A percentile compares a stretch with the other conserved stretches of the same genome.
phyloP scores from a whole-genome alignment of 495 filamentous ascomycete genomes.

The Glonium stellatum region DNA sequence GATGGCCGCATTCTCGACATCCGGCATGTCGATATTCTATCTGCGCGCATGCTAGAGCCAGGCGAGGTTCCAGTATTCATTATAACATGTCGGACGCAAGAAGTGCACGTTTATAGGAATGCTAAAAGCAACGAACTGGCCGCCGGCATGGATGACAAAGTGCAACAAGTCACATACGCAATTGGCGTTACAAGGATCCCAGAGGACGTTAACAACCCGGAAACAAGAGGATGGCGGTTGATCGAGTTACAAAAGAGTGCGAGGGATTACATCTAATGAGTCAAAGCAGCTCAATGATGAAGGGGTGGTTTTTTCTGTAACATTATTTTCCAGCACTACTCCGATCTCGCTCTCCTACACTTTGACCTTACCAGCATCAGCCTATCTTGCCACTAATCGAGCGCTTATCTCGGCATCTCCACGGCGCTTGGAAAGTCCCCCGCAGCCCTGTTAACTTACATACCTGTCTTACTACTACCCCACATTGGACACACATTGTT shows the following conservation, averaged over 20 bases:
- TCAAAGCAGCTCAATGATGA: background rate
- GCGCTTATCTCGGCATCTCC: background rate
- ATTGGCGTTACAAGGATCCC: conserved; percentile 89
- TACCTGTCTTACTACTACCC: background rate
- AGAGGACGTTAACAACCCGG: conserved; percentile 93
- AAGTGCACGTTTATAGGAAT: conserved; percentile 93
- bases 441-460: background rate
- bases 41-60: conserved; percentile 87
- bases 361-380: background rate
- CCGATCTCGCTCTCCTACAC: background rate
- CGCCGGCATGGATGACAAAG: conserved; percentile 98
- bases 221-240: conserved; percentile 91
- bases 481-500: background rate
- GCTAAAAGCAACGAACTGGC: conserved; percentile 80
- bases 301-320: background rate
- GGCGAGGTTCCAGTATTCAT: conserved; percentile 97
- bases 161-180: conserved; percentile 95
- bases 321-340: background rate
- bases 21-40: conserved; percentile 81
- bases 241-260: conserved; percentile 99
- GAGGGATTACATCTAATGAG: conserved; percentile 76
- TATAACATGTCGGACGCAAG: conserved; percentile 91
- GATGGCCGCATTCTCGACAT: conserved; percentile 95
- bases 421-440: background rate
- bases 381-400: background rate